Evolutionary conservation across 192 early-diverging fungal genomes (phyloP).

Genomic region (Coemansia sp.): DNA sequence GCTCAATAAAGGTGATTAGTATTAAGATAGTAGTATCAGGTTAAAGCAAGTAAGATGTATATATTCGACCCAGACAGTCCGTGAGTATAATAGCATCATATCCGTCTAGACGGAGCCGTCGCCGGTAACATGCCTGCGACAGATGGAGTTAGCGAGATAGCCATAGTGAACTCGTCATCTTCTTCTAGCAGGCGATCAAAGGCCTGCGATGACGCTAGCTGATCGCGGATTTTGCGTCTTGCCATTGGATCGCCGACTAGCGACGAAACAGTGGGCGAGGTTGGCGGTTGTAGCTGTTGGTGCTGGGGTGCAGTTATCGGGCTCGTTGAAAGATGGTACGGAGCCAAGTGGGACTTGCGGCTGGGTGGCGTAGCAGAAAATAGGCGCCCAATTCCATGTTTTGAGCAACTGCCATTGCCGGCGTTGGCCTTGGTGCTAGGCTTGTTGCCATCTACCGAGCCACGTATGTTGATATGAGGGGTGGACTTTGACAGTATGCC

Average conservation of each 20-base stretch:
- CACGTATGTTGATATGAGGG: constrained; percentile 27
- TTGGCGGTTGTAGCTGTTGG: constrained; percentile 16
- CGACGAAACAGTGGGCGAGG: constrained; percentile 33
- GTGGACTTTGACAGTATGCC: constrained; percentile 42
- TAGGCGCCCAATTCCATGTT: constrained; percentile 34
- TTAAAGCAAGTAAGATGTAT: neutral
- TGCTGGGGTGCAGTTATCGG: neutral
- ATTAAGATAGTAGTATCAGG: neutral
- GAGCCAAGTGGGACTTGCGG: constrained; percentile 23
- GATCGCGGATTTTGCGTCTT: constrained; percentile 47
- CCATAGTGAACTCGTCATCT: constrained; percentile 51
- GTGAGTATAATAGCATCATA: neutral
- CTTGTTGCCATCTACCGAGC: constrained; percentile 31
- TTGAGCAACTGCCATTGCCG: constrained; percentile 7
- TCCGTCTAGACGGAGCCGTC: constrained; percentile 1
- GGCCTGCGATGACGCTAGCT: constrained; percentile 42
- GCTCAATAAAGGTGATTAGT: too few relatives aligned
- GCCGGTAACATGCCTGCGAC: constrained; percentile 27
- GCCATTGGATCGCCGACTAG: constrained; percentile 44
- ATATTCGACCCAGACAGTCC: neutral
- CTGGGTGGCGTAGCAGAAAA: constrained; percentile 28
- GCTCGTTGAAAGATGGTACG: neutral
- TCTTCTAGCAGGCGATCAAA: constrained; percentile 50
- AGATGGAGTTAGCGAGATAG: constrained; percentile 45
- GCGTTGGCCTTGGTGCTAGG: neutral